A percentile compares a stretch with the other conserved stretches of the same genome.
These are phyloP conservation scores for Clitopilus passeckerianus DNA, from an alignment of 768 basidiomycete genomes.

Conservation along the genomic window DNA sequence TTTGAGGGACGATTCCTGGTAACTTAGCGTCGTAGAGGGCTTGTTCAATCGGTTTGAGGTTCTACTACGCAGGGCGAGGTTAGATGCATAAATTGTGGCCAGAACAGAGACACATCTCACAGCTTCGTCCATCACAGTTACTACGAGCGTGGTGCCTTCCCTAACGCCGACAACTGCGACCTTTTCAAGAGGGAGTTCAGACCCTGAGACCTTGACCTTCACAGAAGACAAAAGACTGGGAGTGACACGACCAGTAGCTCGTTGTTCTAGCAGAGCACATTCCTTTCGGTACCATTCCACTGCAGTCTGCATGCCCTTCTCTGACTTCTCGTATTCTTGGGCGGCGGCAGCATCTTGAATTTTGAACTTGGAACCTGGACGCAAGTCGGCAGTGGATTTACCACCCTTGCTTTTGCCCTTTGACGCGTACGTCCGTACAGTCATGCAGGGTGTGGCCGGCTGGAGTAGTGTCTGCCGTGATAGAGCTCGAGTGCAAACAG, in stretches of 20 bases:
- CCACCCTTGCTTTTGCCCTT: conserved; percentile 2
- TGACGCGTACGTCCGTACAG: conserved; percentile 15
- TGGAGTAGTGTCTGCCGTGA: background rate
- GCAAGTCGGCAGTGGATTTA: conserved; percentile 52
- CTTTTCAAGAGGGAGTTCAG: conserved; percentile 51
- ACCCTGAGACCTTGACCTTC: conserved; percentile 46
- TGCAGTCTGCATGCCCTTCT: conserved; percentile 55
- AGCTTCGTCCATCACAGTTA: conserved; percentile 76
- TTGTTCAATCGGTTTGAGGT: conserved; percentile 68
- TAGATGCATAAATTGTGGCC: conserved; percentile 1
- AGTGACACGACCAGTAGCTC: conserved; percentile 73
- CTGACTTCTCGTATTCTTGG: conserved; percentile 58
- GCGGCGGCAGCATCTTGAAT: conserved; percentile 49
- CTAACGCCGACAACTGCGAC: conserved; percentile 77
- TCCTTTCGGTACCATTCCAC: conserved; percentile 79
- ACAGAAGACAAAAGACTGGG: conserved; percentile 69
- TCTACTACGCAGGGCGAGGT: conserved; percentile 44
- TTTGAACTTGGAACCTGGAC: conserved; percentile 64
- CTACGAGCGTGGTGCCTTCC: conserved; percentile 67
- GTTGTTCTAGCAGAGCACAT: conserved; percentile 64
- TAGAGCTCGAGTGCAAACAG: background rate
- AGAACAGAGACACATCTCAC: conserved; percentile 37
- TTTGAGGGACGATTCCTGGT: conserved; percentile 68
- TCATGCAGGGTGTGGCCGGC: background rate
- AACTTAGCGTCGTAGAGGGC: conserved; percentile 74